Percentiles rank a stretch among this genome's conserved stretches.
These are phyloP conservation scores for Huntiella omanensis DNA, from an alignment of 2,329 filamentous ascomycete species.

Conservation along the genomic window DNA sequence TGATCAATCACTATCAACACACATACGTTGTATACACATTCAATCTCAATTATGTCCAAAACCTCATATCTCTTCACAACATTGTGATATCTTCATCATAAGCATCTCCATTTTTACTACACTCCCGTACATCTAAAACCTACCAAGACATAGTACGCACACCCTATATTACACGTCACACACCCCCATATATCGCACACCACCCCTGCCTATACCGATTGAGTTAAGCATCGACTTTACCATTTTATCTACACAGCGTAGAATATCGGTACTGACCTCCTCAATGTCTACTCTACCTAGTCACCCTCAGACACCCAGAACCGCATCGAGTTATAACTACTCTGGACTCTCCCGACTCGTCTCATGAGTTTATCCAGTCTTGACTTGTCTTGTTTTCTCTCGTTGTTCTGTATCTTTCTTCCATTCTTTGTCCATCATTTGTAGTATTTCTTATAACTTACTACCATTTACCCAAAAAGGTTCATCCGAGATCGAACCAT, in stretches of 20 bases:
- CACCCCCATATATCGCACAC: slow-evolving; percentile 1
- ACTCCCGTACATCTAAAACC: too few relatives aligned
- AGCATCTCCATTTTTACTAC: too few relatives aligned
- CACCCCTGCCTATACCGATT: slow-evolving; percentile 3
- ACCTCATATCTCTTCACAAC: too few relatives aligned
- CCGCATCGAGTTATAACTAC: slow-evolving; percentile 2
- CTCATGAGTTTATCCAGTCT: neutral
- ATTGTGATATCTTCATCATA: too few relatives aligned
- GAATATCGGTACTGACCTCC: too few relatives aligned
- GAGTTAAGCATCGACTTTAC: slow-evolving; percentile 1
- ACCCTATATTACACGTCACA: slow-evolving; percentile 1
- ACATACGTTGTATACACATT: too few relatives aligned
- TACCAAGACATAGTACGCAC: neutral
- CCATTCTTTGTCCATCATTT: slow-evolving; percentile 2
- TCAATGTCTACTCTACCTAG: too few relatives aligned
- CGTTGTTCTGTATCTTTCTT: neutral
- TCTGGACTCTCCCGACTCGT: neutral
- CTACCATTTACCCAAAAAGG: neutral
- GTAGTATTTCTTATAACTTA: slow-evolving; percentile 2
- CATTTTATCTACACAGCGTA: too few relatives aligned
- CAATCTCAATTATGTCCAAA: too few relatives aligned
- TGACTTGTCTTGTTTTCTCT: neutral
- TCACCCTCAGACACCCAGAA: too few relatives aligned
- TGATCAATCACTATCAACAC: too few relatives aligned
- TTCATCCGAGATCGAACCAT: neutral